Percentiles rank a stretch among this genome's conserved stretches.
Evolutionary conservation across 352 stramenopile species (phyloP).

Genomic region (Globisporangium lucens): DNA sequence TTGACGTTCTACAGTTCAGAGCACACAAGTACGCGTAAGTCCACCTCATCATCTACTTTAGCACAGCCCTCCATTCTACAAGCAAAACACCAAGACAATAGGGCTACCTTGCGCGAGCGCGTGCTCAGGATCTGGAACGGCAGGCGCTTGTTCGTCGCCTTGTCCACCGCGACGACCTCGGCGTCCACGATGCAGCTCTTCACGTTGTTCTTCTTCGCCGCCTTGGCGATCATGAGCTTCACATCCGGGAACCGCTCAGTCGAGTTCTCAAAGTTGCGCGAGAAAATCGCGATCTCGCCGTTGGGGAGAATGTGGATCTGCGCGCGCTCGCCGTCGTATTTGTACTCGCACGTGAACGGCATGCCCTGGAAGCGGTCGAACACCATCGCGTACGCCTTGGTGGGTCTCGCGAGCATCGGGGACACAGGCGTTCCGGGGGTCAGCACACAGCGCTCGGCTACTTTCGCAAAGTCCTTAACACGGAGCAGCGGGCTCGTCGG

Average conservation of each 20-base stretch:
- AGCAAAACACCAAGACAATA: constrained; percentile 1
- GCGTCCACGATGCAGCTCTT: constrained; percentile 96
- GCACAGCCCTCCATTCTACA: background rate
- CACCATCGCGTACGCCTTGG: constrained; percentile 95
- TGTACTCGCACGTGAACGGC: constrained; percentile 99
- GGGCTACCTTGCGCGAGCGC: constrained; percentile 89
- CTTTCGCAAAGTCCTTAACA: constrained; percentile 53
- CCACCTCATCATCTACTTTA: background rate
- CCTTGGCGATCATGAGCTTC: constrained; percentile 65
- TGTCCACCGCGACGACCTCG: constrained; percentile 98
- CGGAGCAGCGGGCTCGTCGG: constrained; percentile 40
- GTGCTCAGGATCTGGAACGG: constrained; percentile 99
- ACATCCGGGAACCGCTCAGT: constrained; percentile 96
- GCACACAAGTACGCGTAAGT: background rate
- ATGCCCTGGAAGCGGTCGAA: constrained; percentile 95
- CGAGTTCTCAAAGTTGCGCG: constrained; percentile 97
- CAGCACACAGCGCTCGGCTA: constrained; percentile 85
- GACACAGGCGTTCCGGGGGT: constrained; percentile 96
- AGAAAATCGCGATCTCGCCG: constrained; percentile 96
- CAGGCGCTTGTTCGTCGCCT: constrained; percentile 93
- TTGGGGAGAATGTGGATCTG: constrained; percentile 92
- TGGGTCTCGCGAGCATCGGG: constrained; percentile 98
- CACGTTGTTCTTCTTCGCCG: constrained; percentile 43
- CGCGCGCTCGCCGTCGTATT: constrained; percentile 99
- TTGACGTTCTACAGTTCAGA: constrained; percentile 52